phyloP scores from a whole-genome alignment of 768 basidiomycete species.

The Tubosaeta brunneosetosa region DNA sequence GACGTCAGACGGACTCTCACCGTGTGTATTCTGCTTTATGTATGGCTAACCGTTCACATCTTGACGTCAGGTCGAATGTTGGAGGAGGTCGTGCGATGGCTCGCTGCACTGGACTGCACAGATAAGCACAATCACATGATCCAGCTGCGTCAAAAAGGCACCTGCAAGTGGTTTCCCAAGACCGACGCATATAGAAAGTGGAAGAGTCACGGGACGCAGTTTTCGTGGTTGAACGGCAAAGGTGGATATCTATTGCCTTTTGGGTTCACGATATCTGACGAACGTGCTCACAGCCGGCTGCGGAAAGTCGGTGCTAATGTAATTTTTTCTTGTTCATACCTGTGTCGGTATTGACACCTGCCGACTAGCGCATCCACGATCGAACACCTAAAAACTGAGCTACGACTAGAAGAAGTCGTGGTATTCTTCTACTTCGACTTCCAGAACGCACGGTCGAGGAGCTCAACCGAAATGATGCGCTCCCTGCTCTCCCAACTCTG shows the following conservation, averaged over 20 bases:
- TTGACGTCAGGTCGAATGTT: neutral
- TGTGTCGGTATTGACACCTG: neutral
- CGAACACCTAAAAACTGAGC: neutral
- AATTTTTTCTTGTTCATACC: neutral
- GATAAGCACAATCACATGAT: neutral
- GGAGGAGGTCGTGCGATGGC: neutral
- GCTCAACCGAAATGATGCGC: neutral
- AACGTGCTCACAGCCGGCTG: neutral
- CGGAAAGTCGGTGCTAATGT: constrained; percentile 1
- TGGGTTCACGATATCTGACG: neutral
- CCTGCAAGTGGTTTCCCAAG: neutral
- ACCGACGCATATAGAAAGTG: neutral
- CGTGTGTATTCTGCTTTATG: too few species aligned
- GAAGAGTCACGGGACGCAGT: neutral
- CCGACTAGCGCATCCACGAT: constrained; percentile 1
- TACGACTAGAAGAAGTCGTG: neutral
- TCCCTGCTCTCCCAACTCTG: neutral
- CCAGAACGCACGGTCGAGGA: neutral
- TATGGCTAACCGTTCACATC: neutral
- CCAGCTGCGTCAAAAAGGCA: neutral
- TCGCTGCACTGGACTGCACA: neutral
- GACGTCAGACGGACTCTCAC: too few species aligned
- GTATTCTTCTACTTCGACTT: constrained; percentile 4
- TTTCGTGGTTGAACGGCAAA: constrained; percentile 2
- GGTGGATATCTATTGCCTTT: neutral